Evolutionary conservation across 2,329 filamentous ascomycete species (phyloP).

Genomic region (Leptographium radiaticola): DNA sequence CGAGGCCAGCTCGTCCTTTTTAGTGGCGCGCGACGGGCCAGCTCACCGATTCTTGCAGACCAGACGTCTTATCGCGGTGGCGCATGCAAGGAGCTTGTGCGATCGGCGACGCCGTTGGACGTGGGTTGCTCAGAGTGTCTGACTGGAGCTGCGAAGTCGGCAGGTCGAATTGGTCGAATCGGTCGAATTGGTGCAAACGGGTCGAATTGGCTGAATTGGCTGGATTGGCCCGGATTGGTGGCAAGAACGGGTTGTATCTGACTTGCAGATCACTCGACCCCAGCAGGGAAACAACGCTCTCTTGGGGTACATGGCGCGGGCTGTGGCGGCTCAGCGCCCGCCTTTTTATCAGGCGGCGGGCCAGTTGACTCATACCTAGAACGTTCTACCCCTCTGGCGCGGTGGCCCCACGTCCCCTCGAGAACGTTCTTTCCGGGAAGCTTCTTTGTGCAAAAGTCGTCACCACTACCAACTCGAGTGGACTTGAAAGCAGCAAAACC

Average conservation of each 20-base stretch:
- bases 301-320: not conserved
- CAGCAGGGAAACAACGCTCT: too few relatives aligned
- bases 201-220: not conserved
- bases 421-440: constrained; percentile 10
- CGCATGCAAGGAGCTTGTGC: not conserved
- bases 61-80: not conserved
- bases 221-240: not conserved
- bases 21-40: not conserved
- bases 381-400: constrained; percentile 5
- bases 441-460: too few relatives aligned
- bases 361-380: constrained; percentile 9
- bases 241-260: not conserved
- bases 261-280: too few relatives aligned
- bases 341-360: constrained; percentile 5
- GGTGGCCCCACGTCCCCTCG: constrained; percentile 8
- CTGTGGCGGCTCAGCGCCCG: not conserved
- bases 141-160: not conserved
- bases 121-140: not conserved
- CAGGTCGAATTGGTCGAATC: not conserved
- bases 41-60: not conserved
- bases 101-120: not conserved
- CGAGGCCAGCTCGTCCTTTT: too few relatives aligned
- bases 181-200: not conserved
- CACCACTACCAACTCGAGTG: not conserved
- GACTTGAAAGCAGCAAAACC: not conserved